These are phyloP conservation scores for Rehmannia glutinosa DNA, from an alignment of 257 asterid genomes.

Conservation along the genomic window DNA sequence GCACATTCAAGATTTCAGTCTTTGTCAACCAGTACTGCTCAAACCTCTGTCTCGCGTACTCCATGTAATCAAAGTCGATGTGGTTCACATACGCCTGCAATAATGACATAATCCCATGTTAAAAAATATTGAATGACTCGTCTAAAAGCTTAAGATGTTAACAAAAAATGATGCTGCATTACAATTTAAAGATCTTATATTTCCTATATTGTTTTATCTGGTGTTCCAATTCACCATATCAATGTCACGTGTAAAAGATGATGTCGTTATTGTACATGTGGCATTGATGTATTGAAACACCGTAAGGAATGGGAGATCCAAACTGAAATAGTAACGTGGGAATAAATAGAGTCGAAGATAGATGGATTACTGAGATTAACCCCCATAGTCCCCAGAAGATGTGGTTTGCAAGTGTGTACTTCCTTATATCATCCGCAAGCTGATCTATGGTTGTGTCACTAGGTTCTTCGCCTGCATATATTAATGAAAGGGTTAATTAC, in stretches of 20 bases:
- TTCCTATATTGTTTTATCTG: no score
- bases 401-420: conserved; percentile 78
- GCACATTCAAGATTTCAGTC: conserved; percentile 25
- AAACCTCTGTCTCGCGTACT: conserved; percentile 84
- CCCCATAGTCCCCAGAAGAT: conserved; percentile 99
- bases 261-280: no score
- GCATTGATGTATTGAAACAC: no score
- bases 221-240: no score
- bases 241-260: no score
- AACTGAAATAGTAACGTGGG: no score
- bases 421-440: conserved; percentile 55
- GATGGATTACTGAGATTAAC: conserved; percentile 66
- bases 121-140: no score
- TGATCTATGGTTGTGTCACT: conserved; percentile 39
- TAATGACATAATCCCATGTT: no score
- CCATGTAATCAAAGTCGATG: conserved; percentile 77
- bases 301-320: not conserved
- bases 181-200: no score
- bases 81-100: conserved; percentile 80
- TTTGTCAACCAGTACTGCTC: conserved; percentile 72
- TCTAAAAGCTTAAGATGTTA: no score
- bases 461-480: conserved; percentile 46
- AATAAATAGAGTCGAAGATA: not conserved
- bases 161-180: no score
- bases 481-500: not conserved